A percentile compares a stretch with the other conserved stretches of the same genome.
phyloP scores from a whole-genome alignment of 306 rosid genomes.

The Trifolium repens region DNA sequence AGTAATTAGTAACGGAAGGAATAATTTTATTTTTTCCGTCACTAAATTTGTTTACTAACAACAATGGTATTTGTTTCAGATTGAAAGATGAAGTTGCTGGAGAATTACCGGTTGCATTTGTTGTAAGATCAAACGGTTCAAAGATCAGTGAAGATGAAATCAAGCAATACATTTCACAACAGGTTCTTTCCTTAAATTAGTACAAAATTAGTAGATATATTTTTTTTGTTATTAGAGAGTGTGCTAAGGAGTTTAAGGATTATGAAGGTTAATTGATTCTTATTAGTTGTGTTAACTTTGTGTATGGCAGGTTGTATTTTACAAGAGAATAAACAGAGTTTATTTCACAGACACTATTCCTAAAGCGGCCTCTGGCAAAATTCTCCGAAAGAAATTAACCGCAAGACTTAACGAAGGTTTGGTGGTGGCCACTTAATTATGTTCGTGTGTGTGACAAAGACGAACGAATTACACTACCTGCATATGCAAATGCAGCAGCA shows the following conservation, averaged over 20 bases:
- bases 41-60: background rate
- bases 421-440: conserved; percentile 43
- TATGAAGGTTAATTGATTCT: background rate
- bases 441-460: background rate
- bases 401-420: conserved; percentile 51
- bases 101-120: conserved; percentile 88
- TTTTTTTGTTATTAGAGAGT: background rate
- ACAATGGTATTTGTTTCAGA: conserved; percentile 42
- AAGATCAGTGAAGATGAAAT: conserved; percentile 71
- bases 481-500: background rate
- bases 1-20: background rate
- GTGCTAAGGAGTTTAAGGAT: background rate
- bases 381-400: conserved; percentile 67
- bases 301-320: conserved; percentile 70
- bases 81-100: conserved; percentile 89
- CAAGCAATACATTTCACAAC: conserved; percentile 70
- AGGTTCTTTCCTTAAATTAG: conserved; percentile 51
- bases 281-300: background rate
- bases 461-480: background rate
- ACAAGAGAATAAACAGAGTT: conserved; percentile 71
- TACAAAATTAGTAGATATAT: background rate
- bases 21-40: background rate
- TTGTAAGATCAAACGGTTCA: conserved; percentile 67
- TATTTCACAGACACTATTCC: conserved; percentile 78
- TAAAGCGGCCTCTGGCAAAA: conserved; percentile 81